These are phyloP conservation scores for Cladochytrium replicatum DNA, from an alignment of 192 early-diverging fungal genomes.

Conservation along the genomic window DNA sequence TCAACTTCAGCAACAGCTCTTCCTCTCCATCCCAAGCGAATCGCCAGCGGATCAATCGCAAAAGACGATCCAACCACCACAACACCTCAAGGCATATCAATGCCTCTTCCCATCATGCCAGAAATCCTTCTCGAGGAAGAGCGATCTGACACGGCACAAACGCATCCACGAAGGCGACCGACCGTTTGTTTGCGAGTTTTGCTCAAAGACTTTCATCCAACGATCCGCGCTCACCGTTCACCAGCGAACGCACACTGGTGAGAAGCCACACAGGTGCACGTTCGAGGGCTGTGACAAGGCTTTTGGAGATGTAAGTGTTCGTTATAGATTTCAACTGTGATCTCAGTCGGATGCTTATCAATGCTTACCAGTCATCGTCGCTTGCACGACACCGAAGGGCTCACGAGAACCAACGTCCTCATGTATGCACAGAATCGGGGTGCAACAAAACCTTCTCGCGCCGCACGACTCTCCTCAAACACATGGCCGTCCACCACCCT, in stretches of 20 bases:
- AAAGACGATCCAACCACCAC: too few relatives aligned
- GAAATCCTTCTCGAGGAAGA: conserved; percentile 62
- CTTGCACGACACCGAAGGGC: not conserved
- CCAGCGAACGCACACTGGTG: conserved; percentile 66
- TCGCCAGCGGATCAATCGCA: too few relatives aligned
- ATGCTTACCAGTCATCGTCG: not conserved
- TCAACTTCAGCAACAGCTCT: too few relatives aligned
- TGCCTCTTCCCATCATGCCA: conserved; percentile 26
- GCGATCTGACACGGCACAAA: conserved; percentile 62
- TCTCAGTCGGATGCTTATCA: not conserved
- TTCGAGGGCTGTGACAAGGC: conserved; percentile 46
- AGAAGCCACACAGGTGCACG: conserved; percentile 56
- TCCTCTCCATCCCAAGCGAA: too few relatives aligned
- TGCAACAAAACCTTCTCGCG: not conserved
- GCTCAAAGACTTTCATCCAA: conserved; percentile 75
- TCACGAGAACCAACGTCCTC: not conserved
- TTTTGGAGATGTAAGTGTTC: not conserved
- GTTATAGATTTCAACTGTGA: not conserved
- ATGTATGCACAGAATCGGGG: not conserved
- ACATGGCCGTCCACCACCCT: not conserved
- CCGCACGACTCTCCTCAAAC: not conserved
- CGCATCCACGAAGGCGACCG: conserved; percentile 71
- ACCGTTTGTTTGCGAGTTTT: conserved; percentile 56
- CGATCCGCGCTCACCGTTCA: conserved; percentile 72
- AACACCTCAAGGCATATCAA: too few relatives aligned